Conservation (phyloP, 345 rosid genomes). For the Populus euphratica region DNA sequence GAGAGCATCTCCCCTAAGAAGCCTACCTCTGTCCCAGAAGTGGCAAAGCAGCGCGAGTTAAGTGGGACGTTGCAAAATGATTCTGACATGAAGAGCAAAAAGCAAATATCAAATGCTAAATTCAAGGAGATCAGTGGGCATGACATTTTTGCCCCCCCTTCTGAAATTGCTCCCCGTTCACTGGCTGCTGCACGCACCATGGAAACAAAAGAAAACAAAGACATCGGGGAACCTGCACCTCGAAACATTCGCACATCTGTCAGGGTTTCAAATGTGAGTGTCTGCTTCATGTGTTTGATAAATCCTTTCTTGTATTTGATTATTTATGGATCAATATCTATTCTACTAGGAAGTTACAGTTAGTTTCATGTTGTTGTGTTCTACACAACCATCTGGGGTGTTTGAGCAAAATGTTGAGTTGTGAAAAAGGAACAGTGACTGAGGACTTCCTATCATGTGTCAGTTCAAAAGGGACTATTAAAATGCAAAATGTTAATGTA, state of each 20-base stretch:
- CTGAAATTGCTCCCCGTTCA: slow-evolving; percentile 72
- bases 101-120: slow-evolving; percentile 85
- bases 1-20: slow-evolving; percentile 67
- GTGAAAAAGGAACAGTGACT: not conserved
- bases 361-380: not conserved
- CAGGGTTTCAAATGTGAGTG: slow-evolving; percentile 26
- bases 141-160: slow-evolving; percentile 93
- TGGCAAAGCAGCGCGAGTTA: slow-evolving; percentile 91
- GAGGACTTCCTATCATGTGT: not conserved
- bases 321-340: not conserved
- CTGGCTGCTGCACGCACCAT: slow-evolving; percentile 54
- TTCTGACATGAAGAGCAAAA: slow-evolving; percentile 56
- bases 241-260: slow-evolving; percentile 33
- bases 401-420: not conserved
- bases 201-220: slow-evolving; percentile 65
- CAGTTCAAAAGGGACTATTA: not conserved
- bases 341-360: not conserved
- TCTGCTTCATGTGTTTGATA: not conserved
- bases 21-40: slow-evolving; percentile 70
- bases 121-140: slow-evolving; percentile 87
- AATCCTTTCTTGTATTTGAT: not conserved
- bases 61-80: slow-evolving; percentile 76
- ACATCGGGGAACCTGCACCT: slow-evolving; percentile 56
- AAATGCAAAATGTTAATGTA: not conserved
- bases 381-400: not conserved